These are phyloP conservation scores for Leccinum rimulosum DNA, from an alignment of 768 basidiomycete genomes.

Conservation along the genomic window DNA sequence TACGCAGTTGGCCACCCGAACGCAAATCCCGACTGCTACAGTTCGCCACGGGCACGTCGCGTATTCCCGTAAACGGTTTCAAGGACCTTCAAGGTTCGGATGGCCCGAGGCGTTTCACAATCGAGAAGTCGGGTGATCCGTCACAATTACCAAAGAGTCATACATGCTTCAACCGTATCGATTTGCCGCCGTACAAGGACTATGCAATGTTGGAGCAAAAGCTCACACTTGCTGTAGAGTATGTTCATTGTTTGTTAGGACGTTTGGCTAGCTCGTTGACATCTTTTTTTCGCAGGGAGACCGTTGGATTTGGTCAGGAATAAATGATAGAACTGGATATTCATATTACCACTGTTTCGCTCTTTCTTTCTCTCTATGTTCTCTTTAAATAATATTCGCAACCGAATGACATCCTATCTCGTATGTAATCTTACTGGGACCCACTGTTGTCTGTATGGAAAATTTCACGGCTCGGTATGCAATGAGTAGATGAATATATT, in stretches of 20 bases:
- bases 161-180: slow-evolving; percentile 95
- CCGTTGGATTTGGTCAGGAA: slow-evolving; percentile 92
- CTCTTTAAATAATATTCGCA: background rate
- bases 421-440: slow-evolving; percentile 30
- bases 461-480: background rate
- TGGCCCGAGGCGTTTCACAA: slow-evolving; percentile 94
- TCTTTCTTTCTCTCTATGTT: background rate
- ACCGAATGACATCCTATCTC: slow-evolving; percentile 24
- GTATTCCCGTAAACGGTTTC: slow-evolving; percentile 98
- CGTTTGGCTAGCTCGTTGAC: slow-evolving; percentile 15
- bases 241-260: slow-evolving; percentile 36
- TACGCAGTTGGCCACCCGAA: slow-evolving; percentile 96
- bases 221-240: slow-evolving; percentile 92
- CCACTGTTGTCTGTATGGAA: slow-evolving; percentile 13
- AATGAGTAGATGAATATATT: background rate
- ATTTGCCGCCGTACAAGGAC: slow-evolving; percentile 96
- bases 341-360: slow-evolving; percentile 13
- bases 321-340: slow-evolving; percentile 36
- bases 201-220: slow-evolving; percentile 94
- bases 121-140: slow-evolving; percentile 97
- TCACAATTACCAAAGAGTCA: slow-evolving; percentile 95
- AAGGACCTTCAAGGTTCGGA: slow-evolving; percentile 98
- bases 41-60: slow-evolving; percentile 95
- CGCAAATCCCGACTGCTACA: slow-evolving; percentile 95
- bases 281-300: slow-evolving; percentile 56